These are phyloP conservation scores for Arthrobotrys pseudoclavata DNA, from an alignment of 2,329 filamentous ascomycete genomes.

Conservation along the genomic window DNA sequence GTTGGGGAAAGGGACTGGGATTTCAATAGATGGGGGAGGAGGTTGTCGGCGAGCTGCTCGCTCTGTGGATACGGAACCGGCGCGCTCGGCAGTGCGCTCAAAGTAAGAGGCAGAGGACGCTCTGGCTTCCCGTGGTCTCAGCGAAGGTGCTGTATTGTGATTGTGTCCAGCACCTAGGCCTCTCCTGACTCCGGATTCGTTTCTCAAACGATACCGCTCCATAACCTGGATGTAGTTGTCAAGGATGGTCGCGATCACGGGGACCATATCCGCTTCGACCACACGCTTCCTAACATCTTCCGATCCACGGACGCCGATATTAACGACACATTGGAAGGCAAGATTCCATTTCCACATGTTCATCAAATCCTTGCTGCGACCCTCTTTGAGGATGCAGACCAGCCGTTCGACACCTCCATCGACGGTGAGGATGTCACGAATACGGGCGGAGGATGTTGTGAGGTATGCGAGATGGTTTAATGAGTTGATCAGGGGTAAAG, in stretches of 20 bases:
- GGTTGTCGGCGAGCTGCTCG: slow-evolving; percentile 80
- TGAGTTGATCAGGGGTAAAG: slow-evolving; percentile 96
- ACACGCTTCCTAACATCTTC: slow-evolving; percentile 94
- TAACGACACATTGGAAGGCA: slow-evolving; percentile 98
- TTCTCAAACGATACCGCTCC: slow-evolving; percentile 88
- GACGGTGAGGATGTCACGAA: slow-evolving; percentile 96
- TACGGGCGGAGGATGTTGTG: slow-evolving; percentile 96
- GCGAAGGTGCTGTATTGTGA: slow-evolving; percentile 65
- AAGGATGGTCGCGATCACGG: slow-evolving; percentile 96
- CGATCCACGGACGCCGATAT: slow-evolving; percentile 95
- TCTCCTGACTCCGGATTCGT: slow-evolving; percentile 82
- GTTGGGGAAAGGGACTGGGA: slow-evolving; percentile 73
- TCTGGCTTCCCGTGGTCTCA: slow-evolving; percentile 66
- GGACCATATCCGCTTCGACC: slow-evolving; percentile 98
- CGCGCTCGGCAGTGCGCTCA: slow-evolving; percentile 67
- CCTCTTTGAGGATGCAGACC: slow-evolving; percentile 97
- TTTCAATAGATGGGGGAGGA: slow-evolving; percentile 86
- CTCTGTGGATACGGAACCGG: slow-evolving; percentile 70
- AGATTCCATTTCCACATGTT: slow-evolving; percentile 99
- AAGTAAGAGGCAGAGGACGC: slow-evolving; percentile 65
- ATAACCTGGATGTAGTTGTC: slow-evolving; percentile 98
- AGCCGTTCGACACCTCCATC: slow-evolving; percentile 97
- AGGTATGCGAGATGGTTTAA: slow-evolving; percentile 98
- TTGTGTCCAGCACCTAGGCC: slow-evolving; percentile 66
- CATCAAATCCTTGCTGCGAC: slow-evolving; percentile 97